These are phyloP conservation scores for Trametes versicolor DNA, from an alignment of 1,284 basidiomycete genomes.

Conservation along the genomic window DNA sequence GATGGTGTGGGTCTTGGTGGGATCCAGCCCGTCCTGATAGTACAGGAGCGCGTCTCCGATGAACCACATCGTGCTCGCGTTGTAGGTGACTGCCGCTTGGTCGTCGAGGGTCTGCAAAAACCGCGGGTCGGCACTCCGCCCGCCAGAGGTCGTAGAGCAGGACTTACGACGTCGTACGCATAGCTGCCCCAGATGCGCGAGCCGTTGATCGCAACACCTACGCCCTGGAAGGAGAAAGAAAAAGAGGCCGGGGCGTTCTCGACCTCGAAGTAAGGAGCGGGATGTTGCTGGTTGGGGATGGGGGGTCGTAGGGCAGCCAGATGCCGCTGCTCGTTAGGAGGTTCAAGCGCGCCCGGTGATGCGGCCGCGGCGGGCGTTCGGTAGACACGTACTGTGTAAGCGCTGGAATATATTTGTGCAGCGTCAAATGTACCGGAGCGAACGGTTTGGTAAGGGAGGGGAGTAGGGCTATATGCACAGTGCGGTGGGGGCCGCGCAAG, in stretches of 20 bases:
- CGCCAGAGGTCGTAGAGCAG: not conserved
- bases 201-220: constrained; percentile 43
- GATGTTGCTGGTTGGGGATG: constrained; percentile 42
- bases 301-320: constrained; percentile 29
- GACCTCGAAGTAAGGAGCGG: constrained; percentile 42
- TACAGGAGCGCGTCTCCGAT: constrained; percentile 47
- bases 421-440: no score
- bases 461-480: no score
- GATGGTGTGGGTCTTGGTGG: constrained; percentile 41
- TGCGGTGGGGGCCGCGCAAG: no score
- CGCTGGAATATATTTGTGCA: no score
- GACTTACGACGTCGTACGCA: constrained; percentile 43
- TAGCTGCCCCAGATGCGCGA: constrained; percentile 39
- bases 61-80: constrained; percentile 46
- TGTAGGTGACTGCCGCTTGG: constrained; percentile 33
- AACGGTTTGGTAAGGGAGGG: no score
- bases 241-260: constrained; percentile 38
- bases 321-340: constrained; percentile 37
- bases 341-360: not conserved
- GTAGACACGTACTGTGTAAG: no score
- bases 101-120: constrained; percentile 39
- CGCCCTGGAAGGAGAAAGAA: constrained; percentile 41
- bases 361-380: no score
- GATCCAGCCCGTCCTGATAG: constrained; percentile 47
- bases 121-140: not conserved